A percentile compares a stretch with the other conserved stretches of the same genome.
These are phyloP conservation scores for Chytriomyces sp. DNA, from an alignment of 192 early-diverging fungal species.

Conservation along the genomic window DNA sequence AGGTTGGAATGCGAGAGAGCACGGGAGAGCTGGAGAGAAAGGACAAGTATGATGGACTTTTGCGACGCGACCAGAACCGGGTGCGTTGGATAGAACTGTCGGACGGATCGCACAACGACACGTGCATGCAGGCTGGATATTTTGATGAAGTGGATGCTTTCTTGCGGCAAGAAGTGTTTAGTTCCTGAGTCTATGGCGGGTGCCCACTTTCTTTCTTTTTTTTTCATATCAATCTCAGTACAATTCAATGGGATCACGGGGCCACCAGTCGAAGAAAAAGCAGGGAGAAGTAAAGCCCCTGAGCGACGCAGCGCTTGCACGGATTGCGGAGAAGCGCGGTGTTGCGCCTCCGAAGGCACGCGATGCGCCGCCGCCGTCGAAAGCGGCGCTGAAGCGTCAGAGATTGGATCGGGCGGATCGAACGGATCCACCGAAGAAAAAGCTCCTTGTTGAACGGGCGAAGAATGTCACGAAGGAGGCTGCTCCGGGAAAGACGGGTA, in stretches of 20 bases:
- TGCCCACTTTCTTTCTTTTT: slow-evolving; percentile 16
- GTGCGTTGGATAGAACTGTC: slow-evolving; percentile 58
- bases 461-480: background rate
- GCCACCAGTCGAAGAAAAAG: slow-evolving; percentile 49
- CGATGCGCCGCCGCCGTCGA: background rate
- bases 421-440: slow-evolving; percentile 13
- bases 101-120: slow-evolving; percentile 92
- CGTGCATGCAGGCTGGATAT: slow-evolving; percentile 81
- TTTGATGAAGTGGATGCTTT: slow-evolving; percentile 74
- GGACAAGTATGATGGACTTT: slow-evolving; percentile 43
- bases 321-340: slow-evolving; percentile 35
- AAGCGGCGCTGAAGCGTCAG: no score
- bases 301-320: slow-evolving; percentile 34
- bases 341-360: slow-evolving; percentile 2
- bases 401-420: no score
- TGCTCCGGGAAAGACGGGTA: slow-evolving; percentile 4
- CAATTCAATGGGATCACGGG: slow-evolving; percentile 48
- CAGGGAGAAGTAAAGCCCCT: slow-evolving; percentile 47
- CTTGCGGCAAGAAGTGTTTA: slow-evolving; percentile 16
- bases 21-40: slow-evolving; percentile 19
- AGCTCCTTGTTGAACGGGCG: slow-evolving; percentile 18
- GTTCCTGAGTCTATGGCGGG: background rate
- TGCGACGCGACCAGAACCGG: slow-evolving; percentile 10
- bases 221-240: background rate
- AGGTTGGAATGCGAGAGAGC: background rate